These are phyloP conservation scores for Cryptosporidium viatorum DNA, from an alignment of 169 alveolate genomes.

Conservation along the genomic window DNA sequence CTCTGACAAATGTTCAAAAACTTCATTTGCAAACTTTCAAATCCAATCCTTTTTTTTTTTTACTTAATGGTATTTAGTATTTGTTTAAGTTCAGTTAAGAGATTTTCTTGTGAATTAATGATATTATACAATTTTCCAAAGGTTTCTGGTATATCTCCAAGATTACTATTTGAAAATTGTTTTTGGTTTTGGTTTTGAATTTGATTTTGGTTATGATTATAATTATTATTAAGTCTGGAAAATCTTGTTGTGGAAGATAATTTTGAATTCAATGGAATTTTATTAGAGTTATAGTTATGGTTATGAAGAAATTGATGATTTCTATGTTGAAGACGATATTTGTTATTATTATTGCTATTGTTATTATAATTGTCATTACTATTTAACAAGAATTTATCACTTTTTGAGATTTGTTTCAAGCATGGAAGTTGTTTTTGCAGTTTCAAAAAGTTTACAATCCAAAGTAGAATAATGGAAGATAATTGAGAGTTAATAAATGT, in stretches of 20 bases:
- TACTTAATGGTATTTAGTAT: slow-evolving; percentile 33
- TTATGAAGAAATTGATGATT: slow-evolving; percentile 4
- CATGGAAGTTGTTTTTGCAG: slow-evolving; percentile 54
- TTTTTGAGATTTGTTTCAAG: not conserved
- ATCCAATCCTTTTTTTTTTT: not conserved
- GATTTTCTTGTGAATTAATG: slow-evolving; percentile 43
- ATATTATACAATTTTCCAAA: slow-evolving; percentile 42
- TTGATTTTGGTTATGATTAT: not conserved
- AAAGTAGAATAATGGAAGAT: slow-evolving; percentile 10
- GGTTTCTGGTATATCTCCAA: slow-evolving; percentile 41
- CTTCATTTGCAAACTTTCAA: not conserved
- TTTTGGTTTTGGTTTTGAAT: not conserved
- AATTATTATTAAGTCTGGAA: not conserved
- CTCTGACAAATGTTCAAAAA: not conserved
- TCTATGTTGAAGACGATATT: not conserved
- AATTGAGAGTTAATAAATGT: slow-evolving; percentile 5
- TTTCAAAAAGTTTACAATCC: slow-evolving; percentile 23
- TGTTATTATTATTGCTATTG: not conserved
- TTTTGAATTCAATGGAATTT: not conserved
- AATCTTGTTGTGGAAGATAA: not conserved
- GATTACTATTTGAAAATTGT: slow-evolving; percentile 3
- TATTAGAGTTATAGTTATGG: not conserved
- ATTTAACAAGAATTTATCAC: not conserved
- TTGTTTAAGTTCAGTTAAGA: slow-evolving; percentile 22
- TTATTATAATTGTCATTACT: not conserved